A percentile compares a stretch with the other conserved stretches of the same genome.
These are phyloP conservation scores for Diaporthe capsici DNA, from an alignment of 2,329 filamentous ascomycete species.

Conservation along the genomic window DNA sequence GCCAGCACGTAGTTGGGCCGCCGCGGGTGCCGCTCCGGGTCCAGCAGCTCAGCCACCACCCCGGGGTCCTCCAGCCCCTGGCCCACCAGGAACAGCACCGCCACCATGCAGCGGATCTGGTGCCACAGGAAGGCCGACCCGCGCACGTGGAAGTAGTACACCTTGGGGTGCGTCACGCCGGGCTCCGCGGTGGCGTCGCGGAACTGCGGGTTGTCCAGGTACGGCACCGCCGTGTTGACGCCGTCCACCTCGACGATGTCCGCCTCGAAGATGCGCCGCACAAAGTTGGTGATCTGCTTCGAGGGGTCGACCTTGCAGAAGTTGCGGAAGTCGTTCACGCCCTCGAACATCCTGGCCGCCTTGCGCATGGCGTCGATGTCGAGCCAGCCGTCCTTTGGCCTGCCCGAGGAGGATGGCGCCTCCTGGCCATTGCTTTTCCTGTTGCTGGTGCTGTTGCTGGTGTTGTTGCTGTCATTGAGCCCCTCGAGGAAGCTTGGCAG, in stretches of 20 bases:
- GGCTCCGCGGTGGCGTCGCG: slow-evolving; percentile 49
- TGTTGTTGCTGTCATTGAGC: slow-evolving; percentile 42
- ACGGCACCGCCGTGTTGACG: slow-evolving; percentile 67
- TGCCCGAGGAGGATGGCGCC: not conserved
- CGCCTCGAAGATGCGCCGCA: slow-evolving; percentile 83
- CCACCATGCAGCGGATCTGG: slow-evolving; percentile 96
- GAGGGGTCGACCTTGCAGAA: slow-evolving; percentile 93
- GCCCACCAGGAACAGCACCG: slow-evolving; percentile 90
- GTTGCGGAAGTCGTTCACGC: slow-evolving; percentile 94
- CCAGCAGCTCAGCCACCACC: slow-evolving; percentile 81
- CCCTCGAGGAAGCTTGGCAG: slow-evolving; percentile 66
- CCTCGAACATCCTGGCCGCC: slow-evolving; percentile 85
- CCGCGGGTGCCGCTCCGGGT: slow-evolving; percentile 78
- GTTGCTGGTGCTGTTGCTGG: slow-evolving; percentile 42
- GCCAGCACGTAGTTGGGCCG: slow-evolving; percentile 93
- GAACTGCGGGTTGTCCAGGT: slow-evolving; percentile 64
- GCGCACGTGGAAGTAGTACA: slow-evolving; percentile 90
- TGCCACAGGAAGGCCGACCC: slow-evolving; percentile 98
- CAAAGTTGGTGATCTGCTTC: slow-evolving; percentile 91
- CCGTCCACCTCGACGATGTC: slow-evolving; percentile 80
- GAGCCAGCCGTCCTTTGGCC: slow-evolving; percentile 79
- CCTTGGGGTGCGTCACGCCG: slow-evolving; percentile 64
- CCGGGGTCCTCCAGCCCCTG: slow-evolving; percentile 86
- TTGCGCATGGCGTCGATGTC: slow-evolving; percentile 89
- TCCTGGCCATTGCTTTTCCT: slow-evolving; percentile 28